Percentiles rank a stretch among this genome's conserved stretches.
Evolutionary conservation across 768 basidiomycete genomes (phyloP).

Genomic region (Macrolepiota fuliginosa): DNA sequence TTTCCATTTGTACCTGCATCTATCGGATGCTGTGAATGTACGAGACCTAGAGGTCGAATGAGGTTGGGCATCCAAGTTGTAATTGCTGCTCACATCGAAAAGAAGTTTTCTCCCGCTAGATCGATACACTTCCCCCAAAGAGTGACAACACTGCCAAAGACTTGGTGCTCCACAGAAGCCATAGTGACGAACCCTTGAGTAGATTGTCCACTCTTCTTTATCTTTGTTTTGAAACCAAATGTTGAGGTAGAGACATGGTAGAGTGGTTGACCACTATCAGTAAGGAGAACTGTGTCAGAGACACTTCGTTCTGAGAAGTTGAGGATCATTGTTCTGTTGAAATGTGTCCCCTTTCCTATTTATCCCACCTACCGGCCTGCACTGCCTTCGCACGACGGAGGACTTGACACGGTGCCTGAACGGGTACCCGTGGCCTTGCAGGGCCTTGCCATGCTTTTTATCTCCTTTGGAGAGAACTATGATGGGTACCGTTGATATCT

Average conservation of each 20-base stretch:
- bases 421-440: too few species aligned
- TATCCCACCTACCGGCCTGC: too few species aligned
- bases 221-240: background rate
- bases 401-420: too few species aligned
- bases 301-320: background rate
- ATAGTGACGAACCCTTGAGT: background rate
- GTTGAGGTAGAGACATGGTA: background rate
- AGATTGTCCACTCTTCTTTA: background rate
- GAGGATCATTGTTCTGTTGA: too few species aligned
- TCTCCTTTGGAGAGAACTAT: too few species aligned
- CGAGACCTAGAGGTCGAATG: background rate
- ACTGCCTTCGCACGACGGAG: too few species aligned
- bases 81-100: background rate
- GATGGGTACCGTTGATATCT: too few species aligned
- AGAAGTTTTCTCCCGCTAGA: background rate
- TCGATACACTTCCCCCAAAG: background rate
- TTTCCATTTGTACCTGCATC: background rate
- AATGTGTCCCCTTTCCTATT: too few species aligned
- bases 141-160: background rate
- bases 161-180: background rate
- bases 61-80: background rate
- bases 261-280: background rate
- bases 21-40: background rate
- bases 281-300: background rate
- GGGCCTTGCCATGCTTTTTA: too few species aligned